Conservation (phyloP, 2,329 filamentous ascomycete genomes). For the Botryotinia globosa region DNA sequence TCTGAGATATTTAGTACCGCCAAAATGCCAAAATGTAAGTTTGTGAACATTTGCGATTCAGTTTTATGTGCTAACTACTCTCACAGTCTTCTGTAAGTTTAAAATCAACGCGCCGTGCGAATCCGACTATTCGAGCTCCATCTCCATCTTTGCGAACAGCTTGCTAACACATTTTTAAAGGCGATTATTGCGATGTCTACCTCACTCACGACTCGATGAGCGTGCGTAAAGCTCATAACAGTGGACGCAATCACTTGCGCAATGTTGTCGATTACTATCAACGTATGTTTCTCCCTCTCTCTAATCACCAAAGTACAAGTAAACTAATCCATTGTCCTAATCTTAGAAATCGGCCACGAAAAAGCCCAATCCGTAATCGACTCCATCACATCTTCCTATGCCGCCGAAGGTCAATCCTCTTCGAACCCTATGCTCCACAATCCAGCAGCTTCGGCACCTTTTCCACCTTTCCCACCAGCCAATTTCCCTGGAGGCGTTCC, state of each 20-base stretch:
- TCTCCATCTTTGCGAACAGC: constrained; percentile 12
- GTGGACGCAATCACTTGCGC: constrained; percentile 90
- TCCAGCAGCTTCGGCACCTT: constrained; percentile 49
- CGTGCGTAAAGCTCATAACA: constrained; percentile 98
- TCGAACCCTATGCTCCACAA: constrained; percentile 73
- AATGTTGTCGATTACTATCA: constrained; percentile 99
- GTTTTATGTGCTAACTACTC: constrained; percentile 40
- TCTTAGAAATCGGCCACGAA: constrained; percentile 91
- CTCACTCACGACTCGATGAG: constrained; percentile 99
- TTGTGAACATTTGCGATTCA: constrained; percentile 18
- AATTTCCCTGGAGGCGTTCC: constrained; percentile 54
- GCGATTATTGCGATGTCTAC: constrained; percentile 99
- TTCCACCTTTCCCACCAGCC: constrained; percentile 44
- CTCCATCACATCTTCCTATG: constrained; percentile 93
- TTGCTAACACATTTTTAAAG: constrained; percentile 37
- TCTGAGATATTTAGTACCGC: constrained; percentile 20
- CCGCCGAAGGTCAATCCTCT: constrained; percentile 83
- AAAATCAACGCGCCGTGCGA: constrained; percentile 16
- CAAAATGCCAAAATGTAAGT: constrained; percentile 88
- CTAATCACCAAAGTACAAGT: background rate
- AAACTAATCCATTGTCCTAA: background rate
- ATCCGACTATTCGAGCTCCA: constrained; percentile 12
- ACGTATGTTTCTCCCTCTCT: constrained; percentile 51
- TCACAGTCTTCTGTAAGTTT: constrained; percentile 66
- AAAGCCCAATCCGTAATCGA: constrained; percentile 98